Evolutionary conservation across 768 basidiomycete species (phyloP).

Genomic region (Rhizopogon salebrosus): DNA sequence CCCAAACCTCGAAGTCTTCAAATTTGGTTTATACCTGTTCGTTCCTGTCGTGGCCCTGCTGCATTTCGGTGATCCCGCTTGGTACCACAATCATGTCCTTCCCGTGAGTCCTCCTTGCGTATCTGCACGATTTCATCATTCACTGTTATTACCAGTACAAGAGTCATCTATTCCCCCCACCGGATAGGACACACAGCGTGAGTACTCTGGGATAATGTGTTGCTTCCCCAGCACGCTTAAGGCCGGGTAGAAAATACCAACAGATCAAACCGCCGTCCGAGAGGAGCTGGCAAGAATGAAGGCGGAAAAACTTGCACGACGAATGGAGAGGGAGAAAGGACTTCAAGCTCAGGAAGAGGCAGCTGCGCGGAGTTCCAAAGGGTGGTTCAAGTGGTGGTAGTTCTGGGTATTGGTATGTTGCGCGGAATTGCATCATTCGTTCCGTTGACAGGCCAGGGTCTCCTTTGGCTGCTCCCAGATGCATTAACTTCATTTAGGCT

Average conservation of each 20-base stretch:
- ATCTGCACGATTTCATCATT: background rate
- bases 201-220: conserved; percentile 5
- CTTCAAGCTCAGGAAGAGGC: conserved; percentile 15
- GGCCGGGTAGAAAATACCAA: conserved; percentile 50
- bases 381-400: conserved; percentile 24
- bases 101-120: conserved; percentile 44
- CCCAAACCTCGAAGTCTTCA: conserved; percentile 85
- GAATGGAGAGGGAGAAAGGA: conserved; percentile 39
- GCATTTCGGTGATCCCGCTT: conserved; percentile 84
- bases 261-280: conserved; percentile 58
- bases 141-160: conserved; percentile 50
- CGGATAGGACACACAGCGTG: conserved; percentile 52
- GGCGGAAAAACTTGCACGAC: conserved; percentile 47
- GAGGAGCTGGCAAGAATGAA: conserved; percentile 72
- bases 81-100: conserved; percentile 75
- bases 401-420: conserved; percentile 2
- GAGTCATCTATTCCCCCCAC: conserved; percentile 63
- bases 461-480: background rate
- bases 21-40: conserved; percentile 83
- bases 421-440: background rate
- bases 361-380: conserved; percentile 15
- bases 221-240: background rate
- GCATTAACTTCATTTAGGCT: background rate
- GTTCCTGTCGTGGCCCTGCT: conserved; percentile 76
- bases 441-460: background rate